Conservation (phyloP, 176 grass and related monocot species). For the Tuctoria greenei region DNA sequence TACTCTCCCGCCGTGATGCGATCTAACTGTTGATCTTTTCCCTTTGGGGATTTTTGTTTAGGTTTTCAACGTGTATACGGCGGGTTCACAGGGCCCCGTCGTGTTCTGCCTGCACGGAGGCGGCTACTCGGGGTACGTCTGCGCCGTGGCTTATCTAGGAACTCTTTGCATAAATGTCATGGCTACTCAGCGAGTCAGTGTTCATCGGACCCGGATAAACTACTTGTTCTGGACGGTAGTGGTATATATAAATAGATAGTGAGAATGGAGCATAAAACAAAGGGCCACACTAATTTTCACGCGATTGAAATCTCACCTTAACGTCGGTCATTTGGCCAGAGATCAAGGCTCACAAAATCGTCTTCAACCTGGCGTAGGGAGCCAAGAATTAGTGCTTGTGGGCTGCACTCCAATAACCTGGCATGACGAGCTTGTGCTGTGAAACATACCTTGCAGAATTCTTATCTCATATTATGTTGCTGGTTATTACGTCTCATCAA, state of each 20-base stretch:
- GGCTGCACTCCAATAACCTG: not conserved
- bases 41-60: not conserved
- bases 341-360: too few relatives aligned
- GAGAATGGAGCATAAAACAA: not conserved
- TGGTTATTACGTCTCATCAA: not conserved
- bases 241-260: too few relatives aligned
- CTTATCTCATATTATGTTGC: not conserved
- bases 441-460: not conserved
- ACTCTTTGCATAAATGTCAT: not conserved
- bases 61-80: constrained; percentile 81
- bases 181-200: not conserved
- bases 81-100: constrained; percentile 84
- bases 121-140: constrained; percentile 81
- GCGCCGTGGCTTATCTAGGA: too few relatives aligned
- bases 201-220: not conserved
- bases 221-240: not conserved
- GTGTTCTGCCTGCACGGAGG: constrained; percentile 95
- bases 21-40: constrained; percentile 14
- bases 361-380: too few relatives aligned
- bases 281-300: too few relatives aligned
- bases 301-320: too few relatives aligned
- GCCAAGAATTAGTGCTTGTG: not conserved
- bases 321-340: too few relatives aligned
- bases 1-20: not conserved
- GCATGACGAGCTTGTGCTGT: not conserved